Evolutionary conservation across 2,329 filamentous ascomycete species (phyloP).

Genomic region (Shiraia bambusicola): DNA sequence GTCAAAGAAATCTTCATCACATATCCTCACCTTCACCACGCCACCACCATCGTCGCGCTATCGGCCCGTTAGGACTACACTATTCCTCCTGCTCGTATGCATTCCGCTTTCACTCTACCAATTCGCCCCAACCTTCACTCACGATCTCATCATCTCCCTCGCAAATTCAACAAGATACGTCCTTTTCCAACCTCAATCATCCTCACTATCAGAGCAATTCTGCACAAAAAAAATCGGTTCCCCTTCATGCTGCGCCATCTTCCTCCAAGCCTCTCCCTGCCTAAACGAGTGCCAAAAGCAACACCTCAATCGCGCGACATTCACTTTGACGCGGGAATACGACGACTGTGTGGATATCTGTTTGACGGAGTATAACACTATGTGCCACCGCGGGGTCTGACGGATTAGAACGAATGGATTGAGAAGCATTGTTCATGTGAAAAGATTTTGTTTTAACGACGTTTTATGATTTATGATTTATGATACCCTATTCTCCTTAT

Average conservation of each 20-base stretch:
- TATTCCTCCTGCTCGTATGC: conserved; percentile 17
- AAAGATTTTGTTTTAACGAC: neutral
- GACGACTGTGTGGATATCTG: conserved; percentile 25
- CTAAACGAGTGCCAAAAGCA: conserved; percentile 29
- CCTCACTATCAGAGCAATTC: too few relatives aligned
- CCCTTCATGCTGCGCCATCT: conserved; percentile 26
- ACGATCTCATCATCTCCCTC: conserved; percentile 4
- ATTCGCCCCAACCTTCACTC: conserved; percentile 16
- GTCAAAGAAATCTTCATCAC: neutral
- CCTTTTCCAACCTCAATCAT: too few relatives aligned
- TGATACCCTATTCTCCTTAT: too few relatives aligned
- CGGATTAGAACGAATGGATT: too few relatives aligned
- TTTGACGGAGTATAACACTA: neutral
- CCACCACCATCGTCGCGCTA: neutral
- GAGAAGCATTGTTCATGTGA: too few relatives aligned
- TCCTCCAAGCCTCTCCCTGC: conserved; percentile 29
- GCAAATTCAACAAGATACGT: conserved; percentile 2
- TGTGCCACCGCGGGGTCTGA: neutral
- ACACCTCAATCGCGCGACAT: conserved; percentile 29
- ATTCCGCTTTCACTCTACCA: conserved; percentile 23
- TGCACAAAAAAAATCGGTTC: conserved; percentile 30
- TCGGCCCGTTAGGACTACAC: conserved; percentile 8
- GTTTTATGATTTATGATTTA: too few relatives aligned
- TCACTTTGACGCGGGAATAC: conserved; percentile 26
- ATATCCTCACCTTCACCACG: neutral